Evolutionary conservation across 768 basidiomycete genomes (phyloP).

Genomic region (Mycena sanguinolenta): DNA sequence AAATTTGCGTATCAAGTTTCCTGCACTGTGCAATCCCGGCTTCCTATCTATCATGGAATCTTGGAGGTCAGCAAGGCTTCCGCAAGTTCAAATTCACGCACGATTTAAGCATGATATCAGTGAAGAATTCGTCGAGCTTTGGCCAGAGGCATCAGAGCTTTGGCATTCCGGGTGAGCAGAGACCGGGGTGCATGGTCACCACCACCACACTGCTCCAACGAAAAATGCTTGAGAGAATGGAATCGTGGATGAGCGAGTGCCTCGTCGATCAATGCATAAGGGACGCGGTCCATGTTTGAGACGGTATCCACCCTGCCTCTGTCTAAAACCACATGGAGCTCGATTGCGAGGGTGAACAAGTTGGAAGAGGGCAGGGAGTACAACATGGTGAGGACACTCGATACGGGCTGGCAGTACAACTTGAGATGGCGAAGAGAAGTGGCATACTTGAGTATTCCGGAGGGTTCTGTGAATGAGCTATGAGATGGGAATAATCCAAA

Average conservation of each 20-base stretch:
- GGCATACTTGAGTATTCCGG: neutral
- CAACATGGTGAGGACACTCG: neutral
- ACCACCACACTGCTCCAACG: neutral
- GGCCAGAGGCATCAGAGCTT: constrained; percentile 24
- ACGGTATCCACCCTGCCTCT: too few species aligned
- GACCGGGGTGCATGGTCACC: too few species aligned
- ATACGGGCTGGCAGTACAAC: neutral
- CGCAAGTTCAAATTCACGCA: neutral
- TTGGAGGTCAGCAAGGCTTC: neutral
- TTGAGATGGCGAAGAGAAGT: neutral
- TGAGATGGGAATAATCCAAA: neutral
- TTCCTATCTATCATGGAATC: constrained; percentile 18
- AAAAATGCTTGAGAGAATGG: neutral
- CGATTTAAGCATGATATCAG: constrained; percentile 9
- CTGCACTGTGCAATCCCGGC: constrained; percentile 18
- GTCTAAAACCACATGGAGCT: too few species aligned
- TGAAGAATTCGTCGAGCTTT: constrained; percentile 22
- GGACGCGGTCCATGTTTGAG: too few species aligned
- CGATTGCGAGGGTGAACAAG: too few species aligned
- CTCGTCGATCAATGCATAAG: too few species aligned
- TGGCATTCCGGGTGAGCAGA: constrained; percentile 21
- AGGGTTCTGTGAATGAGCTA: neutral
- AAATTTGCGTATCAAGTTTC: constrained; percentile 23
- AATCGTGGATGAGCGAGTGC: neutral
- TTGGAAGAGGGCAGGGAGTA: neutral